phyloP scores from a whole-genome alignment of 1,284 basidiomycete genomes.

The Irpex sp. region DNA sequence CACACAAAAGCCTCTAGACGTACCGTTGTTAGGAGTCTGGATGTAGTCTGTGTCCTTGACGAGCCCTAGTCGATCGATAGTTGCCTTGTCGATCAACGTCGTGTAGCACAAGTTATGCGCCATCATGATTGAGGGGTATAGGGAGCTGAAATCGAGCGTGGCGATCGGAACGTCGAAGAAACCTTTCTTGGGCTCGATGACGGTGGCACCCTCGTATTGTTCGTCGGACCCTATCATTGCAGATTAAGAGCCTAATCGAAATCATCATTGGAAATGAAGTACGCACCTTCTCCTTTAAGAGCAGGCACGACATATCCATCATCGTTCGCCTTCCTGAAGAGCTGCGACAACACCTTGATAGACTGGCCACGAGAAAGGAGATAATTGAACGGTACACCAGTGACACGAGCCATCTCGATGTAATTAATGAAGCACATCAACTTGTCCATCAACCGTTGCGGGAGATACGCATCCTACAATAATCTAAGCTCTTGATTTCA shows the following conservation, averaged over 20 bases:
- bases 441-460: constrained; percentile 90
- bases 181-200: constrained; percentile 91
- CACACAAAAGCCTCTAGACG: too few species aligned
- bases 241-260: too few species aligned
- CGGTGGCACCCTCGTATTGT: constrained; percentile 95
- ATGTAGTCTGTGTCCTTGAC: constrained; percentile 85
- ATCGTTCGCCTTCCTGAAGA: constrained; percentile 84
- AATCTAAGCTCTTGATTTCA: too few species aligned
- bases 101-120: constrained; percentile 97
- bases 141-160: constrained; percentile 93
- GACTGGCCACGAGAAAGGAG: constrained; percentile 89
- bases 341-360: constrained; percentile 92
- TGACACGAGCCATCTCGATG: constrained; percentile 93
- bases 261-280: not conserved
- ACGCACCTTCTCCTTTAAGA: constrained; percentile 72
- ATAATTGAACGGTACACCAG: constrained; percentile 96
- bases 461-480: constrained; percentile 89
- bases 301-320: constrained; percentile 85
- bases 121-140: constrained; percentile 99
- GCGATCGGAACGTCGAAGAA: constrained; percentile 95
- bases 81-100: constrained; percentile 75
- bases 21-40: constrained; percentile 90
- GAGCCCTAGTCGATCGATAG: constrained; percentile 72
- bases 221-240: constrained; percentile 88
- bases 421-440: constrained; percentile 98